phyloP scores from a whole-genome alignment of 2,329 filamentous ascomycete genomes.

The Parastagonospora avenae region DNA sequence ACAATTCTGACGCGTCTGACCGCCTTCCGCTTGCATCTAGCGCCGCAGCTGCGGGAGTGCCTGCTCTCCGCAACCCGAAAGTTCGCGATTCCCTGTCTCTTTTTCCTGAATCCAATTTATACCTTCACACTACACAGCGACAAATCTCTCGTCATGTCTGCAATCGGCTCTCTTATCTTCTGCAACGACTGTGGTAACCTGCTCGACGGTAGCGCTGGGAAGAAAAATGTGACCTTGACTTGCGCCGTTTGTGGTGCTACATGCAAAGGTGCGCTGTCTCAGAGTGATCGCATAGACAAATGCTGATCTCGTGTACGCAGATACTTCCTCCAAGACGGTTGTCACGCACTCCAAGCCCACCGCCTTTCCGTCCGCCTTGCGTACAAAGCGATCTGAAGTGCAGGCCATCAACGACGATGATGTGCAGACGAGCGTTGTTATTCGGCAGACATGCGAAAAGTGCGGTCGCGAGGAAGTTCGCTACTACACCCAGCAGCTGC shows the following conservation, averaged over 20 bases:
- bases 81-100: conserved; percentile 21
- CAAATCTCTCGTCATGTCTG: conserved; percentile 67
- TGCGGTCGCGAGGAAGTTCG: conserved; percentile 83
- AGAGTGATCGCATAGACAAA: background rate
- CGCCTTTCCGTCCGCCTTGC: conserved; percentile 87
- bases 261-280: conserved; percentile 71
- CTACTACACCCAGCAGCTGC: conserved; percentile 82
- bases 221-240: conserved; percentile 73
- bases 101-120: conserved; percentile 11
- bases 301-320: conserved; percentile 5
- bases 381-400: conserved; percentile 84
- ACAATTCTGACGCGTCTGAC: conserved; percentile 33
- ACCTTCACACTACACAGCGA: background rate
- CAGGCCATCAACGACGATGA: conserved; percentile 81
- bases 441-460: conserved; percentile 73
- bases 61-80: conserved; percentile 17
- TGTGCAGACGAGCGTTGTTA: conserved; percentile 73
- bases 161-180: conserved; percentile 89
- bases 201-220: conserved; percentile 78
- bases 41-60: conserved; percentile 16
- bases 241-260: conserved; percentile 87
- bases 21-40: conserved; percentile 29
- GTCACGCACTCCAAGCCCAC: conserved; percentile 84
- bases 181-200: conserved; percentile 93
- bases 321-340: conserved; percentile 68